phyloP scores from a whole-genome alignment of 2,329 filamentous ascomycete species.

The Botryotinia calthae region DNA sequence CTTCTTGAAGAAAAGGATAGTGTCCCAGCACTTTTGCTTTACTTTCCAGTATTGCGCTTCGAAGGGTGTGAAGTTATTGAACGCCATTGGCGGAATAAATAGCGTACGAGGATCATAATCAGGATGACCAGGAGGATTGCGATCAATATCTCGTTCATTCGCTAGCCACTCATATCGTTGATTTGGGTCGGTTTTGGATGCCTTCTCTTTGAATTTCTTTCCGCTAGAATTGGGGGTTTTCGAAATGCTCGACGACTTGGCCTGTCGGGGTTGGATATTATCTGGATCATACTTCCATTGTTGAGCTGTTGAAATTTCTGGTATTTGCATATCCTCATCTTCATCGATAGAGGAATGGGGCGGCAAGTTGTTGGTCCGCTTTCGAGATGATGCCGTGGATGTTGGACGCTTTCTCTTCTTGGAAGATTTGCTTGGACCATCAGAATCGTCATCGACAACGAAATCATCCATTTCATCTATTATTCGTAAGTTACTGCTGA shows the following conservation, averaged over 20 bases:
- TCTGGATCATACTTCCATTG: constrained; percentile 78
- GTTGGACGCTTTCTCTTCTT: constrained; percentile 67
- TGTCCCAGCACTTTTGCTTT: constrained; percentile 97
- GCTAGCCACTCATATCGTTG: constrained; percentile 89
- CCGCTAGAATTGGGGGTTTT: constrained; percentile 39
- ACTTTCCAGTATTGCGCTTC: constrained; percentile 99
- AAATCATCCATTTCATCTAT: constrained; percentile 79
- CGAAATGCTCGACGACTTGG: constrained; percentile 43
- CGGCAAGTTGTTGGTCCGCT: constrained; percentile 58
- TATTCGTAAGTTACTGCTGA: constrained; percentile 13
- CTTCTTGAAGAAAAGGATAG: constrained; percentile 99
- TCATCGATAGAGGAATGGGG: constrained; percentile 46
- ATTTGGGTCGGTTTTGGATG: constrained; percentile 78
- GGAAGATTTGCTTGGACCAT: constrained; percentile 55
- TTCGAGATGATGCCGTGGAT: constrained; percentile 55
- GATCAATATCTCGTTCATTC: constrained; percentile 79
- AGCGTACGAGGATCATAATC: constrained; percentile 90
- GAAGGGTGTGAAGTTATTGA: constrained; percentile 83
- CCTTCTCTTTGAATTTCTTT: constrained; percentile 57
- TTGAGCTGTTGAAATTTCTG: constrained; percentile 68
- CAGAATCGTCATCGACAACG: constrained; percentile 77
- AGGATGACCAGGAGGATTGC: constrained; percentile 71
- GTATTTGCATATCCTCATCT: constrained; percentile 51
- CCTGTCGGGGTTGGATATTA: constrained; percentile 50
- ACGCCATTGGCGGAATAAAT: constrained; percentile 81